Percentiles rank a stretch among this genome's conserved stretches.
Conservation (phyloP, 2,329 filamentous ascomycete species). For the Elsinoe australis region DNA sequence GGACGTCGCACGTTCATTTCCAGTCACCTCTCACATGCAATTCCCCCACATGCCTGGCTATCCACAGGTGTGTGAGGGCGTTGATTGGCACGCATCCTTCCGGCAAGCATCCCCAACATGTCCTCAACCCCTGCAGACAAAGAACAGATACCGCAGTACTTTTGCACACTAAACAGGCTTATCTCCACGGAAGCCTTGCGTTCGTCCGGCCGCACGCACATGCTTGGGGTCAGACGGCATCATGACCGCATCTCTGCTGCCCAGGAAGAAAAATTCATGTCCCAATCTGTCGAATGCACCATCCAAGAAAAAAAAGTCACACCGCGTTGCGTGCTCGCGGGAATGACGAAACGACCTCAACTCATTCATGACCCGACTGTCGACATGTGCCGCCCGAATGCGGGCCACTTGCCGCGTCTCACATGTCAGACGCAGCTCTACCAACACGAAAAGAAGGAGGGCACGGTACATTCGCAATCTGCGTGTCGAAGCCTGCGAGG, state of each 20-base stretch:
- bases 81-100: slow-evolving; percentile 9
- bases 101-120: slow-evolving; percentile 4
- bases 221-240: slow-evolving; percentile 11
- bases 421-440: background rate
- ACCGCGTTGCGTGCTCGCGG: slow-evolving; percentile 5
- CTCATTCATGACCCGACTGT: background rate
- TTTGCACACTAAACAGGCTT: no score
- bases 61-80: background rate
- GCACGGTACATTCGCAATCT: background rate
- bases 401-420: slow-evolving; percentile 6
- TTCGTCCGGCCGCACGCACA: slow-evolving; percentile 6
- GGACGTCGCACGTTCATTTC: slow-evolving; percentile 1
- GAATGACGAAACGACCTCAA: slow-evolving; percentile 12
- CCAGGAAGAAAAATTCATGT: slow-evolving; percentile 1
- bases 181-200: slow-evolving; percentile 9
- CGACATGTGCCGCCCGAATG: background rate
- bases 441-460: background rate
- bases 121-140: slow-evolving; percentile 9
- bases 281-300: background rate
- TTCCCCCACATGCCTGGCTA: background rate
- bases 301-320: slow-evolving; percentile 4
- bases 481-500: background rate
- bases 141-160: no score
- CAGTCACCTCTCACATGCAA: background rate
- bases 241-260: slow-evolving; percentile 12